A percentile compares a stretch with the other conserved stretches of the same genome.
phyloP scores from a whole-genome alignment of 2,329 filamentous ascomycete species.

The Truncatella angustata region DNA sequence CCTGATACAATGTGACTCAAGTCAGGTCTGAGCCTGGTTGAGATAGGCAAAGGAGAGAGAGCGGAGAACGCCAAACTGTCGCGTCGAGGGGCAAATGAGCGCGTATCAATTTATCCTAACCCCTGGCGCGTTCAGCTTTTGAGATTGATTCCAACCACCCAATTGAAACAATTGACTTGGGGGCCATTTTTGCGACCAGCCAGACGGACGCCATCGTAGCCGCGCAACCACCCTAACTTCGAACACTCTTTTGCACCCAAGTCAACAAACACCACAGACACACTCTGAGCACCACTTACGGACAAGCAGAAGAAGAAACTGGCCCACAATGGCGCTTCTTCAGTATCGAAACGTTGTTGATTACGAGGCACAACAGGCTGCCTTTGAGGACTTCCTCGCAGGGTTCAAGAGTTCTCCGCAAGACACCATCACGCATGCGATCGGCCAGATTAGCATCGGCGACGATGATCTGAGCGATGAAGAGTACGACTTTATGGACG shows the following conservation, averaged over 20 bases:
- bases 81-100: slow-evolving; percentile 2
- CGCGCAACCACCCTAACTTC: too few species aligned
- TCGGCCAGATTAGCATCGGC: slow-evolving; percentile 82
- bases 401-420: slow-evolving; percentile 80
- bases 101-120: neutral
- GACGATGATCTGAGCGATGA: slow-evolving; percentile 86
- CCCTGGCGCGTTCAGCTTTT: slow-evolving; percentile 3
- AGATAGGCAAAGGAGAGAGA: neutral
- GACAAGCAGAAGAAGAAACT: slow-evolving; percentile 5
- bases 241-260: neutral
- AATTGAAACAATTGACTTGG: too few species aligned
- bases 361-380: slow-evolving; percentile 82
- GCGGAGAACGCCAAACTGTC: neutral
- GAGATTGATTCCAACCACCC: slow-evolving; percentile 4
- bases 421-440: slow-evolving; percentile 72
- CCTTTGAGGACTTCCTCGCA: slow-evolving; percentile 84
- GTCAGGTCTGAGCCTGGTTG: neutral
- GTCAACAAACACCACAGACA: neutral
- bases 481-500: slow-evolving; percentile 91
- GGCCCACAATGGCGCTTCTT: slow-evolving; percentile 74
- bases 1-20: neutral
- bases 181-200: neutral
- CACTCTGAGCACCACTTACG: neutral
- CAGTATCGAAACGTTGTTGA: slow-evolving; percentile 77
- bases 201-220: neutral